Conservation (phyloP, 257 asterid species). For the Solanum piurae region DNA sequence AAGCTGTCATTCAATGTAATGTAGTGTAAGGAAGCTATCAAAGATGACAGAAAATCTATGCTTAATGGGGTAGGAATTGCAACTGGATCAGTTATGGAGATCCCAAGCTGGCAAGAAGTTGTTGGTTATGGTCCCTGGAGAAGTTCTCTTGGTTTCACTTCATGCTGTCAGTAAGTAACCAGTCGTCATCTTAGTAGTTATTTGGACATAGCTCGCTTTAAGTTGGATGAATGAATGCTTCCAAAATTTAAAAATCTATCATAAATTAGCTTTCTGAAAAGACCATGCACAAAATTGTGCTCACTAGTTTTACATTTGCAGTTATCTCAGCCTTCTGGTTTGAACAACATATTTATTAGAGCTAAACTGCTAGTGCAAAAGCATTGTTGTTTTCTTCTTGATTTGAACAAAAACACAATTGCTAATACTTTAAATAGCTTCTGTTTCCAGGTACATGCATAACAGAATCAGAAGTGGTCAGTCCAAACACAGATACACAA, state of each 20-base stretch:
- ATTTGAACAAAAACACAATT: not conserved
- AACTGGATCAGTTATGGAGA: slow-evolving; percentile 44
- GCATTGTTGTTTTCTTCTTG: not conserved
- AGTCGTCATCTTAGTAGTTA: not conserved
- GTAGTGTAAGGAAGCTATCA: slow-evolving; percentile 54
- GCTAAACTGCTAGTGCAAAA: not conserved
- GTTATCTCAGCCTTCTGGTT: not conserved
- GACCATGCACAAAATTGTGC: not conserved
- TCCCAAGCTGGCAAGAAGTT: slow-evolving; percentile 58
- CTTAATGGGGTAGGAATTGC: slow-evolving; percentile 56
- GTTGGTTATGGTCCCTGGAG: slow-evolving; percentile 57
- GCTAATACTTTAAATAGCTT: not conserved
- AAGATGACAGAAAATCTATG: slow-evolving; percentile 56
- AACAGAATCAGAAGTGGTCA: too few relatives aligned
- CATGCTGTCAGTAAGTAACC: slow-evolving; percentile 57
- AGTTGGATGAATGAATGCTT: not conserved
- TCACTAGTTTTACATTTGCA: not conserved
- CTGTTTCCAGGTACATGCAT: not conserved
- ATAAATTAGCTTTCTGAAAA: not conserved
- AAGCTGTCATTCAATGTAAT: not conserved
- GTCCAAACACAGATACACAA: too few relatives aligned
- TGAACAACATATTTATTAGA: not conserved
- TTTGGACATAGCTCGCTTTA: not conserved
- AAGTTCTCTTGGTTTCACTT: slow-evolving; percentile 68
- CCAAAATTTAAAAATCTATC: not conserved